Base-by-base conservation (phyloP, 768 basidiomycete genomes). In the Terana coerulea region DNA sequence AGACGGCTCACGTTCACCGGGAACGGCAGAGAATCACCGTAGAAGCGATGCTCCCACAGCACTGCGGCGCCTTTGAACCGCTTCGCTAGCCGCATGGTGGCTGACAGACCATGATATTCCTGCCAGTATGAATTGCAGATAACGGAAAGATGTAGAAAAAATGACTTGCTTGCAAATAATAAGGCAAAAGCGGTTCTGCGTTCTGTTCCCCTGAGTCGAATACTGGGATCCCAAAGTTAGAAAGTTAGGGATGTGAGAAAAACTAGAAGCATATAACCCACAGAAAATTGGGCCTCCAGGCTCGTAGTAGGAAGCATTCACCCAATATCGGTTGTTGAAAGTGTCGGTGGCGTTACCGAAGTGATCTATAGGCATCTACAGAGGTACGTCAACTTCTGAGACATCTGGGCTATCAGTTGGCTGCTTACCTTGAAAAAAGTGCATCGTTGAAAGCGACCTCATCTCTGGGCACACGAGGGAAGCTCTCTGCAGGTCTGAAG, bases 191-290 rank as follows among this genome's bases (percentile, higher is more conserved):
- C 0, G 75, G 75, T 37, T 69, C 75, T 0, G 75, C 76, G 48
- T 76, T 67, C 47, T 76, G 75, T 60, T 78, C 76, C 21, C 76
- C 76, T 2, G 75, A 77, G 58, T 78, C 76, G 57, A 77, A 78
- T 14, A 77, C 76, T 78, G 35, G 14, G n/a, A 5, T 26, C 3
- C 3, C 17, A n/a, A 24, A 39, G 11, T 7, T 24, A 12, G 17
- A 26, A 3, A 47, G 26, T 5, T 21, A 22, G 21, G 11, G 2
- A 11, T 28, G 21, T 19, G 10, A 24, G 28, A 26, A 1, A 45
- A 26, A 29, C 15, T 37, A 15, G 14, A 14, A 14, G 26, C 15
- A 28, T 2, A 5, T 11, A 33, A 63, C 74, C 24, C 51, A 76
- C 76, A 43, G 45, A 78, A 74, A 1, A 77, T 75, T 3, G 77